Conservation (phyloP, 495 filamentous ascomycete genomes). For the Barbatosphaeria neglecta region DNA sequence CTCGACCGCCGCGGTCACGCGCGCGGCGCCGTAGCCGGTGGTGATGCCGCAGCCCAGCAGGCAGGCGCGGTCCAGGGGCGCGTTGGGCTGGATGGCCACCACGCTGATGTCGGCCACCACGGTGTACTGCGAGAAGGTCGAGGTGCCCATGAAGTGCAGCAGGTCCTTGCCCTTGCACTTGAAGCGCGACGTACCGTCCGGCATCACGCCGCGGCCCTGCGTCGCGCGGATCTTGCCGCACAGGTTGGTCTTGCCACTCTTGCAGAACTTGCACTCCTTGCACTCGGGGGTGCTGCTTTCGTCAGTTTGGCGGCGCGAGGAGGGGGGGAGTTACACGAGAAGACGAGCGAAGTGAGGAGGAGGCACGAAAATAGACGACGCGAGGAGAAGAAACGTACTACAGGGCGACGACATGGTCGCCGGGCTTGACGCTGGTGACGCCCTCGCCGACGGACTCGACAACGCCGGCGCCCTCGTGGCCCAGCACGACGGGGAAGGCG, state of each 20-base stretch:
- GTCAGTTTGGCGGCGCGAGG: conserved; percentile 2
- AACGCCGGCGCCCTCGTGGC: conserved; percentile 93
- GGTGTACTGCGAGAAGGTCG: conserved; percentile 97
- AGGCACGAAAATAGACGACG: background rate
- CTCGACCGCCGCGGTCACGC: conserved; percentile 84
- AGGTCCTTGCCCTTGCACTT: conserved; percentile 85
- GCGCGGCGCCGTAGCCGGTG: conserved; percentile 92
- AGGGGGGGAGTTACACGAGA: too few relatives aligned
- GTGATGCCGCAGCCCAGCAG: conserved; percentile 96
- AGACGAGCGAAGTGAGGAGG: too few relatives aligned
- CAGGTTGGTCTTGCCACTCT: conserved; percentile 97
- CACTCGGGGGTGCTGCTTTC: conserved; percentile 79
- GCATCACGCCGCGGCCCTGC: conserved; percentile 93
- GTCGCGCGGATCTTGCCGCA: conserved; percentile 98
- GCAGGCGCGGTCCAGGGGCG: conserved; percentile 93
- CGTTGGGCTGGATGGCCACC: conserved; percentile 79
- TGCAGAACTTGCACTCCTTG: conserved; percentile 97
- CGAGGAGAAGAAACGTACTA: conserved; percentile 50
- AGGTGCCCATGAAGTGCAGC: conserved; percentile 98
- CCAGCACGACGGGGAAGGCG: conserved; percentile 91
- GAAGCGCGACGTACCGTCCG: conserved; percentile 93
- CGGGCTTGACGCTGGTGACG: conserved; percentile 85
- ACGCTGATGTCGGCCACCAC: conserved; percentile 98
- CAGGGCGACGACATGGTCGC: conserved; percentile 87
- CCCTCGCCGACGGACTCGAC: conserved; percentile 96